Base-by-base conservation (phyloP, 163 green algal species). In the Chlorella variabilis region DNA sequence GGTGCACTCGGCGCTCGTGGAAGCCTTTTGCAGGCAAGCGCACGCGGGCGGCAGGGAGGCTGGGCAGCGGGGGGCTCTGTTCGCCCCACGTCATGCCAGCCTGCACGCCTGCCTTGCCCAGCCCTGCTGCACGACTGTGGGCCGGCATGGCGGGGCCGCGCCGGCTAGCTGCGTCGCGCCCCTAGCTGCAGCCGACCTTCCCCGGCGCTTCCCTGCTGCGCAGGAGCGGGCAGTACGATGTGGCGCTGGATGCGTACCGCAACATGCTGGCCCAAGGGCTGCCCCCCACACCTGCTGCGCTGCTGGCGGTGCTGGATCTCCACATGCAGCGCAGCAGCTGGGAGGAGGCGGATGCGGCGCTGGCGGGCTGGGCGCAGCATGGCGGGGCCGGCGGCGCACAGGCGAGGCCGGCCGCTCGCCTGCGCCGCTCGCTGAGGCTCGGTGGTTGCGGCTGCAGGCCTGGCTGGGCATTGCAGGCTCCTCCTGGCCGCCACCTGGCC, bases 1-100 rank as follows among this genome's bases (percentile, higher is more conserved):
- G 77, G 66, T 83, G 33, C 67, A 83, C 77, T 69, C 66, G n/a
- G 77, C 77, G n/a, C 77, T 83, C 27, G 49, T 83, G 31, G 41
- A 82, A 25, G 63, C 76, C 11, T 68, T 82, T n/a, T 82, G 76
- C 76, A 82, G 76, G 76, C 25, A 41, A 42, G 75, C 45, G 6
- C 4, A 49, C 68, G 27, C 25, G 41, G 9, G 68, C 3, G 0
- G 8, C 36, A 23, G 27, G 3, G 36, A 2, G 7, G 36, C 20
- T 2, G 2, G 1, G 25, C 65, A 4, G 23, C 21, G 6, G 6
- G 36, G 21, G 4, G 62, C 62, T 17, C 62, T 29, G 15, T 13
- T 27, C n/a, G 31, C 33, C 33, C 6, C 18, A n/a, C n/a, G n/a
- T n/a, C n/a, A n/a, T n/a, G n/a, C n/a, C n/a, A n/a, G n/a, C n/a